These are phyloP conservation scores for Pluteus cervinus DNA, from an alignment of 768 basidiomycete species.

Conservation along the genomic window DNA sequence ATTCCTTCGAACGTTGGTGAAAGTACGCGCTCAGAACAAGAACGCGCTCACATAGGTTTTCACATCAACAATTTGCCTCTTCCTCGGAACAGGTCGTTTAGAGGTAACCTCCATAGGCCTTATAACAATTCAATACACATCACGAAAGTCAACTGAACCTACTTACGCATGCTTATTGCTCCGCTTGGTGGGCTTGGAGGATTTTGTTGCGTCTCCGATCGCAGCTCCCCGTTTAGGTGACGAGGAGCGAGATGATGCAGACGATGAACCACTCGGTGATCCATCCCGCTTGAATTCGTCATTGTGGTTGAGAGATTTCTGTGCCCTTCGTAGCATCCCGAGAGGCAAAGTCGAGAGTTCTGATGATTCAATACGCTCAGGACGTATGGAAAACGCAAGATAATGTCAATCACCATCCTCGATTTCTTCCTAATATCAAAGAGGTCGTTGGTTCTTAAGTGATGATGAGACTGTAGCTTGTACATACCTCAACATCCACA, in stretches of 20 bases:
- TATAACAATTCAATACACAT: constrained; percentile 5
- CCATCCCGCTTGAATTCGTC: constrained; percentile 28
- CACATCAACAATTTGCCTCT: constrained; percentile 62
- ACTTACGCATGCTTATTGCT: constrained; percentile 85
- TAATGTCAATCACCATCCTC: constrained; percentile 1
- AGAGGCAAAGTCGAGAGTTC: constrained; percentile 59
- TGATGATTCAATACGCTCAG: constrained; percentile 16
- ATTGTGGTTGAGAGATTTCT: constrained; percentile 41
- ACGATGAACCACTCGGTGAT: constrained; percentile 8
- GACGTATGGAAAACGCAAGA: neutral
- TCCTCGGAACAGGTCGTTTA: constrained; percentile 76
- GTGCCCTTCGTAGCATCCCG: constrained; percentile 61
- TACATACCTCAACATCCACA: constrained; percentile 24
- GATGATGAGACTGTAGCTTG: no score
- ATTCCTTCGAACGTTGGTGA: constrained; percentile 39
- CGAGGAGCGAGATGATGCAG: constrained; percentile 7
- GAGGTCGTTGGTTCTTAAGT: no score
- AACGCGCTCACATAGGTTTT: constrained; percentile 48
- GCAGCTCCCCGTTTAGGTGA: constrained; percentile 17
- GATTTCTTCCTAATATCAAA: constrained; percentile 24
- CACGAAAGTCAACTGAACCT: constrained; percentile 1
- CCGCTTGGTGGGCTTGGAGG: constrained; percentile 50
- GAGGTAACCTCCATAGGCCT: constrained; percentile 83
- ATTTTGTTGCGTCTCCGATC: constrained; percentile 32
- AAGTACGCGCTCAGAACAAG: constrained; percentile 1